phyloP scores from a whole-genome alignment of 495 filamentous ascomycete genomes.

The Tuber microsphaerosporum region DNA sequence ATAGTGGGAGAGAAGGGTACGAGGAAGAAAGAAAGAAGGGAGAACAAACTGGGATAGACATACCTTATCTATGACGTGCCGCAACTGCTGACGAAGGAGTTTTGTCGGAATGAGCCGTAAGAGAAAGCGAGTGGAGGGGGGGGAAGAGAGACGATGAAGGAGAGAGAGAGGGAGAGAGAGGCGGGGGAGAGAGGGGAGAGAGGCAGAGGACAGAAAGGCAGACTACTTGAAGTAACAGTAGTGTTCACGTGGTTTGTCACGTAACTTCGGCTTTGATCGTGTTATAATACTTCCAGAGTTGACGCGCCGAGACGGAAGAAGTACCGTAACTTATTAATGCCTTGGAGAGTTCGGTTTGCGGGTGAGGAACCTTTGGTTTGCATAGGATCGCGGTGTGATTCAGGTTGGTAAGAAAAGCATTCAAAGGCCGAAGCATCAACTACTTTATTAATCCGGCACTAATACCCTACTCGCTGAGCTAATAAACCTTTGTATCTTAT shows the following conservation, averaged over 20 bases:
- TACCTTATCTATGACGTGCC: constrained; percentile 38
- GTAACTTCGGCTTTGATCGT: background rate
- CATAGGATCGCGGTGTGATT: background rate
- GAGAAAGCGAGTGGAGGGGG: constrained; percentile 4
- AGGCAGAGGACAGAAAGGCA: background rate
- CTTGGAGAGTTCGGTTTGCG: no score
- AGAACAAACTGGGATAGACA: constrained; percentile 30
- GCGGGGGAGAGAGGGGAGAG: background rate
- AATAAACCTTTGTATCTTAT: background rate
- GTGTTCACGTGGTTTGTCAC: background rate
- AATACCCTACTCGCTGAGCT: background rate
- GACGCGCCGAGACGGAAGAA: background rate
- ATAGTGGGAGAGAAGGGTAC: background rate
- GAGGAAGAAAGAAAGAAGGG: constrained; percentile 20
- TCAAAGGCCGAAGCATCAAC: background rate
- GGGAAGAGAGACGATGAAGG: background rate
- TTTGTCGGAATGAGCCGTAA: background rate
- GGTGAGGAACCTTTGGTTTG: background rate
- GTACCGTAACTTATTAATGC: background rate
- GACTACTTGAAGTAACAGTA: background rate
- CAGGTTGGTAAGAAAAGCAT: background rate
- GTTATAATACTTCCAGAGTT: background rate
- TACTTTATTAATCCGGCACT: background rate
- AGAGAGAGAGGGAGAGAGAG: background rate
- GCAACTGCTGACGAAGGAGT: background rate